Base-by-base conservation (phyloP, 1,139 yeast genomes). In the Pichia sp. region DNA sequence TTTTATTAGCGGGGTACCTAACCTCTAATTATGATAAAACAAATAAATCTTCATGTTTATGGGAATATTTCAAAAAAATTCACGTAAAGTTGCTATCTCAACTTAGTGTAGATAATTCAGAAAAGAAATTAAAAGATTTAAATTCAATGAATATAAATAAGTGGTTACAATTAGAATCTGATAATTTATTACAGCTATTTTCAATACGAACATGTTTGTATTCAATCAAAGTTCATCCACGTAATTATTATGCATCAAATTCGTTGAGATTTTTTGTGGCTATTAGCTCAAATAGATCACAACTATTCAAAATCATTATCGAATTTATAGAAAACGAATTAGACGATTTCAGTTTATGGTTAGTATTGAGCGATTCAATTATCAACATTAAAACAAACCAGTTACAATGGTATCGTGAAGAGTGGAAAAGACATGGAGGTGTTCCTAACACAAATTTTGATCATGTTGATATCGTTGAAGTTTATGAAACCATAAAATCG, bases 211-310 rank as follows among this genome's bases (percentile, higher is more conserved):
- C 38, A 14, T 50, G 56, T 39, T 45, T 48, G 28, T 49, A 52
- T 16, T 74, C 80, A 0, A 70, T 70, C 0, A 60, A 55, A 29
- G 55, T 62, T 28, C 81, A 76, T 57, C 73, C 73, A 4, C 61
- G 69, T 45, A 77, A 75, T 58, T 76, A 76, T 58, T 76, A 76
- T 53, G 77, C 79, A 0, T 71, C 75, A 71, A 60, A 64, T 11
- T 67, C 69, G 50, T 67, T 74, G 6, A 64, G 79, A 34, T 69
- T 70, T 62, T 52, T 73, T 33, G 53, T 69, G n/a, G 48, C 58
- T 25, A 43, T 34, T 34, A 28, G n/a, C 11, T 36, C 31, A 9
- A 25, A n/a, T 9, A n/a, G 27, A 16, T 9, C n/a, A 41, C 28
- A 16, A 16, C 5, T 41, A 16, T 41, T 27, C 5, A n/a, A 31